phyloP scores from a whole-genome alignment of 768 basidiomycete species.

The Myochromella boudieri region DNA sequence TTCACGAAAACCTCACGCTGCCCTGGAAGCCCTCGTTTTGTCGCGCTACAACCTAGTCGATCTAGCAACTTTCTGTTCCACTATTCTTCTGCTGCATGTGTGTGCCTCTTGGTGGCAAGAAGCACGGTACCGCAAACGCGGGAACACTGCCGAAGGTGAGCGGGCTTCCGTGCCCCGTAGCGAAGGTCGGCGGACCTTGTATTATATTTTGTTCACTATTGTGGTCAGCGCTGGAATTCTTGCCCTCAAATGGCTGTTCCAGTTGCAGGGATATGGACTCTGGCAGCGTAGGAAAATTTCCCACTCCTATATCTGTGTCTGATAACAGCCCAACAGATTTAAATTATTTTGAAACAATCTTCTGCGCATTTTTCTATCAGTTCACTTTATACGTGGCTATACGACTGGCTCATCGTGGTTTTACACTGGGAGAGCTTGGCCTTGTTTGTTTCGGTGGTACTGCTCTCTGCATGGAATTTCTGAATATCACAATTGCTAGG shows the following conservation, averaged over 20 bases:
- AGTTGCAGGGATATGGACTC: constrained; percentile 42
- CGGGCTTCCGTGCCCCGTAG: constrained; percentile 75
- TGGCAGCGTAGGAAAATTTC: constrained; percentile 63
- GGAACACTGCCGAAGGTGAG: constrained; percentile 58
- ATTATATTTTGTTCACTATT: constrained; percentile 66
- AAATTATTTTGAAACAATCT: constrained; percentile 69
- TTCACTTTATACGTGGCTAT: constrained; percentile 88
- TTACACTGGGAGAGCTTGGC: constrained; percentile 92
- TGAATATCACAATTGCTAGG: constrained; percentile 80
- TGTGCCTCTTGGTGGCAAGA: constrained; percentile 78
- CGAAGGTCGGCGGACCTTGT: constrained; percentile 60
- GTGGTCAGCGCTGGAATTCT: constrained; percentile 50
- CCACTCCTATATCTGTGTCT: not conserved
- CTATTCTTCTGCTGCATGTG: constrained; percentile 78
- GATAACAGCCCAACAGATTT: too few species aligned
- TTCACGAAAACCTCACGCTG: constrained; percentile 37
- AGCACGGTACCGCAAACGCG: constrained; percentile 39
- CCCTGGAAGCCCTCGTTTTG: constrained; percentile 54
- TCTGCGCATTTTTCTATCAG: constrained; percentile 83
- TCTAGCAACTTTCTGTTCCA: constrained; percentile 77
- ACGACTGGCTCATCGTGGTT: constrained; percentile 89
- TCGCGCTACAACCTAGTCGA: constrained; percentile 79
- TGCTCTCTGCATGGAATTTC: constrained; percentile 79
- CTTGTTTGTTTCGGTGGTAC: constrained; percentile 89
- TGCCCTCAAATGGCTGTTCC: constrained; percentile 47